Evolutionary conservation across 2,329 filamentous ascomycete species (phyloP), one percentile per base, ranked within the genome.

Genomic region (Clarireedia hainanense): DNA sequence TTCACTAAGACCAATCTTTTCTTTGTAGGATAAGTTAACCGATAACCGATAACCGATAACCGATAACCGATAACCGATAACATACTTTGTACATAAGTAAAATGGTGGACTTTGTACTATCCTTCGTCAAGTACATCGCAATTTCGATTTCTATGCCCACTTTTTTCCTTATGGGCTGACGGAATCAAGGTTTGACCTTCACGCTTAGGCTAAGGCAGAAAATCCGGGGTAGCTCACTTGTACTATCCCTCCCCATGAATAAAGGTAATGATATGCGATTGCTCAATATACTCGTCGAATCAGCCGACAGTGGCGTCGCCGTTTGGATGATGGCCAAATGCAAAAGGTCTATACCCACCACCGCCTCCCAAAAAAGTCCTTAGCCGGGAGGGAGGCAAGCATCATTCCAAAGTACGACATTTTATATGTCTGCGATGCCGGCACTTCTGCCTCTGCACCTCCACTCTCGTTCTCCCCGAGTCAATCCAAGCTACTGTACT

Each of bases 171-270:
- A n/a, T n/a, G 40, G 40, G 40, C 40, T 9, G 17, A 43, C 40
- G 20, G n/a, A 42, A 23, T 52, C 26, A 9, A 34, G 14, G 23
- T 27, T 47, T n/a, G 3, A 30, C 27, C 6, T 37, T 48, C 15
- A 37, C 14, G 47, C 47, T 48, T 34, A 27, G 20, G 34, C n/a
- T 6, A 43, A 23, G 36, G 50, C 42, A 47, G 17, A 37, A 12
- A 47, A 53, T 53, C 50, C 15, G 50, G 50, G 50, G 50, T 53
- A 53, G 50, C 26, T 39, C 14, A 10, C 36, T 23, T 26, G 14
- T 15, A 34, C 15, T 20, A 20, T 20, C 17, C 17, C 17, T 20
- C 17, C 17, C 17, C 17, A 20, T 20, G 17, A 20, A 20, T 20
- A 20, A 20, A 20, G 17, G 17, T 43, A 17, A 23, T 10, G 20